Evolutionary conservation across 2,329 filamentous ascomycete species (phyloP).

Genomic region (Trichoderma polysporum): DNA sequence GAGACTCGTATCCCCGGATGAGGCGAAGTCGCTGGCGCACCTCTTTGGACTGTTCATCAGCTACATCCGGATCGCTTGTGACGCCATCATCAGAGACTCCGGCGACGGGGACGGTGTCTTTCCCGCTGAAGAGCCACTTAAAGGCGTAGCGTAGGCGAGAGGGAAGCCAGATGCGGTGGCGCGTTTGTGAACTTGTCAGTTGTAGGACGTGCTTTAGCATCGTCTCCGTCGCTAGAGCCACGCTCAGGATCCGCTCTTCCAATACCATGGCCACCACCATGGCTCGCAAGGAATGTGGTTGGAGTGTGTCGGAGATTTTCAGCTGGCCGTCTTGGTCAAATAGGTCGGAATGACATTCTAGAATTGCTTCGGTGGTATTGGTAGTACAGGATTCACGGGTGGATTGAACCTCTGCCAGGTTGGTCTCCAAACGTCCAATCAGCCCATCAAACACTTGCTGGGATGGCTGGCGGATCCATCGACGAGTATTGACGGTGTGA

Average conservation of each 20-base stretch:
- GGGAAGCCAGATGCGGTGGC: constrained; percentile 44
- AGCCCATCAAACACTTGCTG: constrained; percentile 28
- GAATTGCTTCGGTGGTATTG: constrained; percentile 41
- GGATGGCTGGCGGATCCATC: constrained; percentile 32
- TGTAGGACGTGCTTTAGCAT: constrained; percentile 39
- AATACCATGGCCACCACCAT: constrained; percentile 49
- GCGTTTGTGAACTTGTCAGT: constrained; percentile 37
- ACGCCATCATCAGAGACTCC: constrained; percentile 24
- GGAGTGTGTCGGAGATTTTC: constrained; percentile 28
- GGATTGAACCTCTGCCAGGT: constrained; percentile 29
- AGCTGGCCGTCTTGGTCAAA: constrained; percentile 44
- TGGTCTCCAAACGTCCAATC: constrained; percentile 23
- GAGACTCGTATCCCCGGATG: constrained; percentile 29
- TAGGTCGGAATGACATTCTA: constrained; percentile 40
- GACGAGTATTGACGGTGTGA: constrained; percentile 31
- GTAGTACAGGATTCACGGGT: constrained; percentile 30
- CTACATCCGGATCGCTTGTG: constrained; percentile 26
- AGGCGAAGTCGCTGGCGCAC: constrained; percentile 39
- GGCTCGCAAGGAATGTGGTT: constrained; percentile 35
- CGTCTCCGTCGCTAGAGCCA: constrained; percentile 31
- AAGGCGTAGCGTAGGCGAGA: constrained; percentile 40
- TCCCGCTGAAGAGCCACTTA: constrained; percentile 38
- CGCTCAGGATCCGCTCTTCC: constrained; percentile 42
- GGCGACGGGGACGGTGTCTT: constrained; percentile 23
- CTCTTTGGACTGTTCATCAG: constrained; percentile 35